Evolutionary conservation across 2,329 filamentous ascomycete species (phyloP).

Genomic region (Cytospora leucostoma): DNA sequence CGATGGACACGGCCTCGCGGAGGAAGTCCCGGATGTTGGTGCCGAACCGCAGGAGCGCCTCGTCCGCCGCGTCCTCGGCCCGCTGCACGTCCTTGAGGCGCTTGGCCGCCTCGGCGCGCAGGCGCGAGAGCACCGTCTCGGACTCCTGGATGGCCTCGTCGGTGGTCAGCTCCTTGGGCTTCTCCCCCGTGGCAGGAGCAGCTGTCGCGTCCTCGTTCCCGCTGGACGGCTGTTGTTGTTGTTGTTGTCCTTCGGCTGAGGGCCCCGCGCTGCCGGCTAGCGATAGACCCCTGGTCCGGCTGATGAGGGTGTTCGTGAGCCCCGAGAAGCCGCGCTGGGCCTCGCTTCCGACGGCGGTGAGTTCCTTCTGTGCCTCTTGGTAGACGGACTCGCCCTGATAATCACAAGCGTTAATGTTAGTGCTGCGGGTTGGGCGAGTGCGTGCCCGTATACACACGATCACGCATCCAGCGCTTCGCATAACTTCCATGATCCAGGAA

Average conservation of each 20-base stretch:
- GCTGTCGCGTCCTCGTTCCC: constrained; percentile 45
- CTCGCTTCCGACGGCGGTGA: constrained; percentile 75
- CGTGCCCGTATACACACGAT: not conserved
- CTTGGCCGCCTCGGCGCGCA: constrained; percentile 77
- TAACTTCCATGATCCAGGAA: not conserved
- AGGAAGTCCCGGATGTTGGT: constrained; percentile 87
- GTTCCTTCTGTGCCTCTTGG: constrained; percentile 83
- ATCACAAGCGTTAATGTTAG: not conserved
- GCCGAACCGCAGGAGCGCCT: constrained; percentile 89
- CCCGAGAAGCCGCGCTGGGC: constrained; percentile 79
- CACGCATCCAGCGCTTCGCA: not conserved
- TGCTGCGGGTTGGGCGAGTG: not conserved
- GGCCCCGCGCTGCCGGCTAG: constrained; percentile 48
- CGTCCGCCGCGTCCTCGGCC: constrained; percentile 94
- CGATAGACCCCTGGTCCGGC: constrained; percentile 72
- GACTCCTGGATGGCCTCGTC: constrained; percentile 51
- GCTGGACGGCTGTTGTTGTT: constrained; percentile 19
- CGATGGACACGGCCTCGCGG: constrained; percentile 84
- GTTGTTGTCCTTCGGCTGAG: constrained; percentile 32
- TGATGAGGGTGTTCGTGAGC: constrained; percentile 67
- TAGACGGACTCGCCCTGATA: constrained; percentile 75
- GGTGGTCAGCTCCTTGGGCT: constrained; percentile 39
- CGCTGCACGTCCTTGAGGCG: constrained; percentile 85
- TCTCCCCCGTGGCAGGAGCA: constrained; percentile 40
- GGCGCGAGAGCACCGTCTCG: constrained; percentile 71